phyloP scores from a whole-genome alignment of 495 filamentous ascomycete species.

The Elaphomyces granulatus region DNA sequence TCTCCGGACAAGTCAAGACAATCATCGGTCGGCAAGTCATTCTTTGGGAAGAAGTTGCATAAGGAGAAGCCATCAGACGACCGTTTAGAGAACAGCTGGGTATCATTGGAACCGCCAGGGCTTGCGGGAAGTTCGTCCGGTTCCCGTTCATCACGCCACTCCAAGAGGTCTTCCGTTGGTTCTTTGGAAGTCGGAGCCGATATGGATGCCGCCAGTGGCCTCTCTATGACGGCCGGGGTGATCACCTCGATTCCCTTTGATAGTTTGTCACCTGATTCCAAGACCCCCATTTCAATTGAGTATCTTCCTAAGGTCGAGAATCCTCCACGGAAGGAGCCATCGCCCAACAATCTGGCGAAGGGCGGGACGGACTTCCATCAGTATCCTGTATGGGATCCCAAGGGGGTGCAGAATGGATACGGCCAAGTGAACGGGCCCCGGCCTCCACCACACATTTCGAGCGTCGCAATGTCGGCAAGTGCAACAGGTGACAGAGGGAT shows the following conservation, averaged over 20 bases:
- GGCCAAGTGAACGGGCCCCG: slow-evolving; percentile 53
- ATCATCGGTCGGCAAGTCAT: slow-evolving; percentile 72
- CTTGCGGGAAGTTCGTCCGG: slow-evolving; percentile 39
- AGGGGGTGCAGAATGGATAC: slow-evolving; percentile 26
- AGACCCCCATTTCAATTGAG: slow-evolving; percentile 60
- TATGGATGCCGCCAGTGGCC: slow-evolving; percentile 32
- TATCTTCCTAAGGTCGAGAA: slow-evolving; percentile 59
- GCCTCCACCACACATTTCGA: slow-evolving; percentile 49
- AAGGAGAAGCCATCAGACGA: slow-evolving; percentile 53
- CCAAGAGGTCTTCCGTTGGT: slow-evolving; percentile 60
- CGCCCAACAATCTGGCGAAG: slow-evolving; percentile 71
- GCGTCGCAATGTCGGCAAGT: slow-evolving; percentile 51
- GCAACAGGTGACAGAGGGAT: slow-evolving; percentile 49
- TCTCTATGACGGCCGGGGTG: slow-evolving; percentile 69
- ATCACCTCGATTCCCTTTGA: slow-evolving; percentile 89
- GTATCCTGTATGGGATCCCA: slow-evolving; percentile 61
- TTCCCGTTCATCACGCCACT: slow-evolving; percentile 67
- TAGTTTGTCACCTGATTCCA: slow-evolving; percentile 46
- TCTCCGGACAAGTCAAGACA: slow-evolving; percentile 64
- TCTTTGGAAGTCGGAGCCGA: slow-evolving; percentile 46
- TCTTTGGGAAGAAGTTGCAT: slow-evolving; percentile 64
- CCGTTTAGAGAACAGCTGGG: slow-evolving; percentile 36
- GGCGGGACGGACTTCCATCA: slow-evolving; percentile 72
- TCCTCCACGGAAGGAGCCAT: slow-evolving; percentile 52
- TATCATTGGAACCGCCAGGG: slow-evolving; percentile 30